phyloP scores from a whole-genome alignment of 768 basidiomycete species.

The Mycena metata region DNA sequence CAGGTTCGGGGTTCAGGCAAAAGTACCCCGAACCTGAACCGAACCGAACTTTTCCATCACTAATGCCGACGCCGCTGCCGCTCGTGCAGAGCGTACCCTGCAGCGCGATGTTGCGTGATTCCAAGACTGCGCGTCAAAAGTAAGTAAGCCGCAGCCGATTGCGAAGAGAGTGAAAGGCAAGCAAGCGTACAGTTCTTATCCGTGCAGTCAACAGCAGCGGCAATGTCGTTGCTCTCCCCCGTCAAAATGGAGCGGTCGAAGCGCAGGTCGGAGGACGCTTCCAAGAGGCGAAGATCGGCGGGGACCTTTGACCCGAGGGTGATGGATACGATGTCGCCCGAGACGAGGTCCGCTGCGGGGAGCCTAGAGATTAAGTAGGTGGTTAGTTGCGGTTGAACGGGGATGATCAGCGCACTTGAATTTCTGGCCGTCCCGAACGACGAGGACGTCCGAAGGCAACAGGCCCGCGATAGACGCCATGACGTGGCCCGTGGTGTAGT shows the following conservation, averaged over 20 bases:
- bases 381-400: conserved; percentile 33
- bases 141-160: no score
- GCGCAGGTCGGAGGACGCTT: conserved; percentile 67
- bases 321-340: conserved; percentile 76
- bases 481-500: conserved; percentile 68
- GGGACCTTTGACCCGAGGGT: conserved; percentile 78
- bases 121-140: conserved; percentile 29
- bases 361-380: conserved; percentile 59
- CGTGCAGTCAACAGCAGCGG: conserved; percentile 49
- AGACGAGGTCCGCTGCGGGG: conserved; percentile 72
- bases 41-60: no score
- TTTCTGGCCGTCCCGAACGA: conserved; percentile 64
- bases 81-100: conserved; percentile 68
- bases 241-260: conserved; percentile 79
- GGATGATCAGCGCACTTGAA: conserved; percentile 41
- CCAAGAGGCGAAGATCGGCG: conserved; percentile 76
- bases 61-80: conserved; percentile 62
- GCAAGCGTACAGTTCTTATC: conserved; percentile 49
- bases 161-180: not conserved
- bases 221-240: conserved; percentile 61
- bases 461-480: conserved; percentile 77
- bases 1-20: no score
- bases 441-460: conserved; percentile 73
- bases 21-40: no score
- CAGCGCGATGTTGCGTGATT: conserved; percentile 72